phyloP scores from a whole-genome alignment of 306 rosid species.

The Urtica urens region DNA sequence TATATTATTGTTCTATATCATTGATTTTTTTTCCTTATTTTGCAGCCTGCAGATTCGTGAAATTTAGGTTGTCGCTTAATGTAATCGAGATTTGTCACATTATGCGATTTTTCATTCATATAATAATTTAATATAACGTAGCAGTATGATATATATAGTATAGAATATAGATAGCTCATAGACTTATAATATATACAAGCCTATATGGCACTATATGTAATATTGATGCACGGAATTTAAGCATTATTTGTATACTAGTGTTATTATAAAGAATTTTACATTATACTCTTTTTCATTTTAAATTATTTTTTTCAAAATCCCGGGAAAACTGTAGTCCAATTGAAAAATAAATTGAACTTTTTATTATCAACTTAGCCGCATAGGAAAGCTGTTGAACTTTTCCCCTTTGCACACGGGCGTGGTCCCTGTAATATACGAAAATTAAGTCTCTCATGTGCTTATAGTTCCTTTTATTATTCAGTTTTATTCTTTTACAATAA shows the following conservation, averaged over 20 bases:
- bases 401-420: conserved; percentile 20
- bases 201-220: not conserved
- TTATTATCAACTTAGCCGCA: not conserved
- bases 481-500: not conserved
- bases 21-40: not conserved
- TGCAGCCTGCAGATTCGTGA: not conserved
- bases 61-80: not conserved
- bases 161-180: too few relatives aligned
- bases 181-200: conserved; percentile 4
- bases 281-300: not conserved
- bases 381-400: conserved; percentile 9
- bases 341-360: conserved; percentile 6
- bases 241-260: not conserved
- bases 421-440: conserved; percentile 21
- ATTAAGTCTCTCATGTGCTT: conserved; percentile 13
- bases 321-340: too few relatives aligned
- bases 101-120: not conserved
- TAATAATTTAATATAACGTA: too few relatives aligned
- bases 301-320: too few relatives aligned
- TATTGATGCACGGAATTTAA: conserved; percentile 12
- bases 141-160: too few relatives aligned
- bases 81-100: not conserved
- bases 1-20: not conserved
- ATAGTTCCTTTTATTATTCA: not conserved
- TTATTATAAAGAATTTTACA: not conserved